Evolutionary conservation across 179 eudicot species (phyloP), one percentile per base, ranked within the genome.

Genomic region (Beta corolliflora): DNA sequence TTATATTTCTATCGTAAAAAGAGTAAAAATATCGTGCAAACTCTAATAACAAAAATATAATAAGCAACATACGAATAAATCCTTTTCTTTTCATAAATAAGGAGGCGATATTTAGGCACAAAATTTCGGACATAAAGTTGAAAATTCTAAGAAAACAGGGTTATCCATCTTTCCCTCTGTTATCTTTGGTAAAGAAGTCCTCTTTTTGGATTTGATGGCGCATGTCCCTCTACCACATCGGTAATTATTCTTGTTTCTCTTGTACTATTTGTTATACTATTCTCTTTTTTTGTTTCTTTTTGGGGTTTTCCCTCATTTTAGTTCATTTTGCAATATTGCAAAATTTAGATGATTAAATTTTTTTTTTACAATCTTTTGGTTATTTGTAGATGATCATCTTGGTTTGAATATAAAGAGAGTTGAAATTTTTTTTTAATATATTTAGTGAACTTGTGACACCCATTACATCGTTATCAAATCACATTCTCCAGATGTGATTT

Each of bases 51-150:
- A 16, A 0, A 69, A 41, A 41, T 2, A 15, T 2, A 29, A 9
- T 19, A 7, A 71, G 13, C 15, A 29, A 50, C 29, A 48, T 16
- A 64, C 13, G 53, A 81, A 46, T 7, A 60, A 29, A 23, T 53
- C 63, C 74, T 67, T 54, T 52, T 41, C 52, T 54, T 48, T 12
- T n/a, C 5, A 15, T 45, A 44, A 76, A 76, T 41, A 56, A 75
- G 68, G 15, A 76, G 50, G 19, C 80, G 53, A 76, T 25, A 68
- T 58, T 81, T 8, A n/a, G 18, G 84, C 61, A 56, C 46, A 45
- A 10, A 9, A 56, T 48, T 16, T 59, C 75, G 80, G 80, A 76
- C 16, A 21, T 45, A 55, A 76, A 76, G 59, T 4, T 58, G 45
- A 15, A 45, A 76, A 58, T 60, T 13, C 41, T 15, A 31, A 21